Base-by-base conservation (phyloP, 192 early-diverging fungal genomes). In the Umbelopsis vinacea region DNA sequence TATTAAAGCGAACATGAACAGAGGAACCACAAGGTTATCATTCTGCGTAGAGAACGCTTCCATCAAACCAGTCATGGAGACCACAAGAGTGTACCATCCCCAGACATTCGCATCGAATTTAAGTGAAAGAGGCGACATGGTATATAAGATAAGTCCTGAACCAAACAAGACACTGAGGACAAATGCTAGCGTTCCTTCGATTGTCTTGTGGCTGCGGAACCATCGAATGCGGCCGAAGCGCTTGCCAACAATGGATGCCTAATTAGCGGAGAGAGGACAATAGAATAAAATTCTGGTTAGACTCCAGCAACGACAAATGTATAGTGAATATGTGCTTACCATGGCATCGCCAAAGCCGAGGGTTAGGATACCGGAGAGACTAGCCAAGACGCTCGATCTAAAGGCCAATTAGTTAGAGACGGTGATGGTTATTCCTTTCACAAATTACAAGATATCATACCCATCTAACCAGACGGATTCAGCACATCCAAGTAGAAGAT, bases 1-100 rank as follows among this genome's bases (percentile, higher is more conserved):
- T 63, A 63, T 63, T 7, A 85, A 74, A 19, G 91, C 72, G 69
- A 85, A 89, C 82, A 91, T 89, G 66, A 85, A 89, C 60, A 96
- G 84, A 3, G 97, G 96, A 66, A 98, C 88, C 23, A 96, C 81
- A 38, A 97, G 79, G 77, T 99, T 99, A 77, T 99, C 97, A 74
- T 99, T 99, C 83, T 99, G 96, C 60, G 88, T 90, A 2, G 95
- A 93, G 66, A 92, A 81, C 4, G 95, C 96, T 73, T 97, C 96
- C 22, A 97, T 77, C 71, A 93, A 71, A 2, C 84, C 94, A 14
- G 46, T 29, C 24, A 79, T 60, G 23, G 40, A 70, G 43, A 33
- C 48, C 55, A 53, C 53, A 37, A 46, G 35, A 14, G 69, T 52
- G 17, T 38, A 35, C 26, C 77, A 77, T 69, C 79, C 73, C 22